Evolutionary conservation across 345 rosid species (phyloP).

Genomic region (Melastoma malabathricum): DNA sequence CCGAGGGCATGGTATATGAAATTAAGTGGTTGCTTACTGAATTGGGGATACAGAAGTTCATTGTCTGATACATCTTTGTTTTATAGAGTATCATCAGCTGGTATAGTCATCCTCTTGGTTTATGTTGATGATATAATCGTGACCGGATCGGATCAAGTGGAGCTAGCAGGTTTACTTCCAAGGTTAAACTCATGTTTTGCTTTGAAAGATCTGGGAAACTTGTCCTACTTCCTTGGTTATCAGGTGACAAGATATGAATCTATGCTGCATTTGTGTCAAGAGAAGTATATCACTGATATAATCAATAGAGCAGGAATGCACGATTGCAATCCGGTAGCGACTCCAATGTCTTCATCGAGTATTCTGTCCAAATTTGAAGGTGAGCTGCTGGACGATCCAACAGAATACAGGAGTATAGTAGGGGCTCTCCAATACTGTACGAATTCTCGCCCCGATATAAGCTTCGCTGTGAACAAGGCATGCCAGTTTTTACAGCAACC

Average conservation of each 20-base stretch:
- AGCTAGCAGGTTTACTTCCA: background rate
- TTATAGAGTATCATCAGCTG: no score
- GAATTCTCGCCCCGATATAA: background rate
- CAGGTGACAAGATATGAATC: background rate
- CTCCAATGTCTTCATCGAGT: no score
- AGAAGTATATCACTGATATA: background rate
- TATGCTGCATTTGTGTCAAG: background rate
- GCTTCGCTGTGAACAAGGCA: background rate
- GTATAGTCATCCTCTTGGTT: background rate
- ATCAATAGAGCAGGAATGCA: background rate
- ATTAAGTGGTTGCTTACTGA: background rate
- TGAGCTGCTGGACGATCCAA: no score
- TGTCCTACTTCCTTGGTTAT: background rate
- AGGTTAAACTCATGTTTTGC: background rate
- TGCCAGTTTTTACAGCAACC: background rate
- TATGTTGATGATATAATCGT: constrained; percentile 1
- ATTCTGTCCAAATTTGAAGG: no score
- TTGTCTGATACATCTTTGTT: background rate
- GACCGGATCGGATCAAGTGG: background rate
- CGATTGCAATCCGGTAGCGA: no score
- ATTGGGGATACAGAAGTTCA: background rate
- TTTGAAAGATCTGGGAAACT: background rate
- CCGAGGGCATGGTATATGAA: background rate
- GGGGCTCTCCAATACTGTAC: background rate
- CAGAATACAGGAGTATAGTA: no score